A percentile compares a stretch with the other conserved stretches of the same genome.
Evolutionary conservation across 257 asterid genomes (phyloP).

Genomic region (Penstemon davidsonii): DNA sequence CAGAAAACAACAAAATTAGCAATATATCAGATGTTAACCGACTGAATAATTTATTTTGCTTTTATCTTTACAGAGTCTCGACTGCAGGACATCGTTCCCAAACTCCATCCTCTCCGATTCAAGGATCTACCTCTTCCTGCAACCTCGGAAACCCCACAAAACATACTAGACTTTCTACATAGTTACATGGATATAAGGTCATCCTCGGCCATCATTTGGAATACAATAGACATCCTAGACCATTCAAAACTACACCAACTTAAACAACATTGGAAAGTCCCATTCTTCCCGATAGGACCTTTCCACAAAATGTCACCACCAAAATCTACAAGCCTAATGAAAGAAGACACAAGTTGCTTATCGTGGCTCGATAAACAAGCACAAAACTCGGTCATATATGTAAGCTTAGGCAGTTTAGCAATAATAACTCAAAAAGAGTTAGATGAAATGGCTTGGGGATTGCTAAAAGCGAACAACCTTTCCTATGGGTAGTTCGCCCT

Average conservation of each 20-base stretch:
- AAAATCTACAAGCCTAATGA: conserved; percentile 30
- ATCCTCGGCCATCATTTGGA: conserved; percentile 47
- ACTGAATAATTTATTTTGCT: background rate
- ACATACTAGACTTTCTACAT: conserved; percentile 17
- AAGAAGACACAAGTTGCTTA: conserved; percentile 37
- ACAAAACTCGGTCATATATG: conserved; percentile 40
- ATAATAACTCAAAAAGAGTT: conserved; percentile 27
- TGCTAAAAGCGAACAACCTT: conserved; percentile 40
- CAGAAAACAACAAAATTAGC: too few species aligned
- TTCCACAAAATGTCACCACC: conserved; percentile 45
- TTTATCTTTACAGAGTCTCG: conserved; percentile 34
- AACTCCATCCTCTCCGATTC: conserved; percentile 34
- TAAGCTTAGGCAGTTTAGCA: conserved; percentile 47
- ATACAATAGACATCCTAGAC: conserved; percentile 42
- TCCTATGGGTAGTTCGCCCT: conserved; percentile 52
- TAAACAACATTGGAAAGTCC: conserved; percentile 39
- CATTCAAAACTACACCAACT: conserved; percentile 26
- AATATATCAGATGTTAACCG: too few species aligned
- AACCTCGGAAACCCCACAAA: conserved; percentile 8
- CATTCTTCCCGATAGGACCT: conserved; percentile 59
- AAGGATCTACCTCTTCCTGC: conserved; percentile 43
- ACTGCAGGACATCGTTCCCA: conserved; percentile 34
- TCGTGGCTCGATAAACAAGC: conserved; percentile 47
- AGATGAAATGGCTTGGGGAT: conserved; percentile 43
- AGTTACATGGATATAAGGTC: conserved; percentile 34